Evolutionary conservation across 805 yeast species (phyloP), one percentile per base, ranked within the genome.

Genomic region (Candida chilensis): DNA sequence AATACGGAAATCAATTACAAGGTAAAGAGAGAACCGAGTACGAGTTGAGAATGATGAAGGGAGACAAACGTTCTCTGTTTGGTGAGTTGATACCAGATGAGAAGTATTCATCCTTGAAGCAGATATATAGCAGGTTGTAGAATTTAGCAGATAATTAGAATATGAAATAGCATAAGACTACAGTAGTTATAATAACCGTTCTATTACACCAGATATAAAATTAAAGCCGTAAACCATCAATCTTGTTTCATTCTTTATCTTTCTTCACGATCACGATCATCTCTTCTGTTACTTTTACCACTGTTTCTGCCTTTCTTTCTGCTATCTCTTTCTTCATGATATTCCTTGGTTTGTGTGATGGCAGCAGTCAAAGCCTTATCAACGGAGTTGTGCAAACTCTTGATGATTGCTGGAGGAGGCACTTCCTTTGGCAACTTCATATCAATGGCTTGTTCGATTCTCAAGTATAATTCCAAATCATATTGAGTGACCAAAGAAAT

Each of bases 331-430:
- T 42, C 42, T 29, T 59, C 64, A 34, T 75, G 88, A 50, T 70
- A 61, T 40, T 74, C 82, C 54, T 79, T 84, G 60, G 74, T 80
- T 54, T 71, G 80, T 40, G 74, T 76, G 30, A 87, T 83, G 10
- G 96, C 94, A 55, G 85, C 94, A 25, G 95, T 83, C 40, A 78
- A 74, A 9, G 96, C 96, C 42, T 82, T 81, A 39, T 88, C 96
- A 18, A 92, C 96, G 24, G 92, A 79, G 34, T 81, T 81, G 46
- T 85, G 83, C 34, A 92, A 59, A 4, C 86, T 74, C 48, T 78
- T 64, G 36, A 90, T 83, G 5, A 78, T 81, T 39, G 77, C 82
- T 44, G 73, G 81, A 31, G 86, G 79, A 3, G 88, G 81, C 4
- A 74, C 68, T 30, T 86, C 94, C 52, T 84, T 88, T 4, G 88